Evolutionary conservation across 805 yeast genomes (phyloP), one percentile per base, ranked within the genome.

Genomic region (Metschnikowia drakensbergensis): DNA sequence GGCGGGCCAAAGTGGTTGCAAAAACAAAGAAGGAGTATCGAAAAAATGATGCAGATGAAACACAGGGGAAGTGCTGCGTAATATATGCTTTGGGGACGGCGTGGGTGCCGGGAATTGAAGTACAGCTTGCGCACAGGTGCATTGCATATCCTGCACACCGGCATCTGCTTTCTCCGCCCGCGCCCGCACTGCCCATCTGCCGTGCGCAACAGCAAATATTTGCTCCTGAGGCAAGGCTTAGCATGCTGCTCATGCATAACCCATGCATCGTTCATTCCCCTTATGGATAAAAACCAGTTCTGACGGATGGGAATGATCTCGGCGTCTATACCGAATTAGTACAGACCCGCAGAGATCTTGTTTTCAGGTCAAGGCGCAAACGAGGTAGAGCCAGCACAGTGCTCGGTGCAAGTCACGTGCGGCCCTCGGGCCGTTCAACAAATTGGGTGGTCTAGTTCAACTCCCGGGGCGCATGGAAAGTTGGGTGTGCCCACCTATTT

Each of bases 41-140:
- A 32, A 32, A 32, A 32, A 32, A 32, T 32, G 35, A 5, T 32
- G 35, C n/a, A 32, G 35, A 17, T 9, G 33, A 31, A 31, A 31
- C n/a, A 36, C 11, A 11, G 33, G 32, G 10, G 27, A 23, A 28
- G 6, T 10, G 35, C n/a, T 32, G 45, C 22, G 31, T 25, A n/a
- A n/a, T 32, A 42, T 42, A 42, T 32, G 17, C 13, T 17, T 11
- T 10, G 13, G 7, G n/a, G 30, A 8, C 3, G 45, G 37, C n/a
- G 17, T n/a, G 26, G 8, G 10, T 5, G 42, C 45, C 45, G 45
- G 45, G n/a, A 33, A 13, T 32, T 42, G 45, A 33, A 25, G 11
- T 26, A 31, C 31, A 26, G 45, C 35, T 25, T n/a, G 25, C 5
- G 37, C 28, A 7, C 10, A 10, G 13, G 27, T 17, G 38, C 45